phyloP scores from a whole-genome alignment of 176 grass and related monocot genomes.

The Carex pumila region DNA sequence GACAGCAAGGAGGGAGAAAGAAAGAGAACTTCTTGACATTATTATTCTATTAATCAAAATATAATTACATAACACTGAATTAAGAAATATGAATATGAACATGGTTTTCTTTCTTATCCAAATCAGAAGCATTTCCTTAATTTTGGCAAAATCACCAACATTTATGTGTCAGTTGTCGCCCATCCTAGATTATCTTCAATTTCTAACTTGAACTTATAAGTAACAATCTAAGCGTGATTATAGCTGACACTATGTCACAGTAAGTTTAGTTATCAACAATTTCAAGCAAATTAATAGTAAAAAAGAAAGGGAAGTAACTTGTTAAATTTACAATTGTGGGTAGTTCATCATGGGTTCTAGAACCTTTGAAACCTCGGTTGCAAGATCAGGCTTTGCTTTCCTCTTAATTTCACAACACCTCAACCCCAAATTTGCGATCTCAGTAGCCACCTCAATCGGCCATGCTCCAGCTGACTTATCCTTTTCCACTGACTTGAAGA shows the following conservation, averaged over 20 bases:
- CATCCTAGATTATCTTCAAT: too few relatives aligned
- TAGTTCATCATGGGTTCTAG: constrained; percentile 20
- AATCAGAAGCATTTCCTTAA: too few relatives aligned
- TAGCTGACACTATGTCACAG: background rate
- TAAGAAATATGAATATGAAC: too few relatives aligned
- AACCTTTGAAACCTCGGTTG: constrained; percentile 9
- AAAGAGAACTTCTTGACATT: too few relatives aligned
- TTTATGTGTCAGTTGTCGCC: too few relatives aligned
- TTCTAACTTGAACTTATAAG: too few relatives aligned
- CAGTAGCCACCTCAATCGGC: constrained; percentile 41
- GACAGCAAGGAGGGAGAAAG: too few relatives aligned
- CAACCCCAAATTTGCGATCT: constrained; percentile 47
- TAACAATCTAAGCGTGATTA: background rate
- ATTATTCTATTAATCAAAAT: too few relatives aligned
- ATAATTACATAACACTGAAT: too few relatives aligned
- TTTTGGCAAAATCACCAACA: too few relatives aligned
- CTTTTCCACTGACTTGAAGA: background rate
- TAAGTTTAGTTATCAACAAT: background rate
- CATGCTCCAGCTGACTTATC: constrained; percentile 62
- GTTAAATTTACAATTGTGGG: constrained; percentile 5
- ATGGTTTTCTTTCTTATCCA: too few relatives aligned
- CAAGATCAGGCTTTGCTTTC: constrained; percentile 54
- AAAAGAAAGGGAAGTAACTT: background rate
- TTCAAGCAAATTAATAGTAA: background rate
- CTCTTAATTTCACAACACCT: constrained; percentile 67